Conservation (phyloP, 495 filamentous ascomycete species). For the Xylaria venustula region DNA sequence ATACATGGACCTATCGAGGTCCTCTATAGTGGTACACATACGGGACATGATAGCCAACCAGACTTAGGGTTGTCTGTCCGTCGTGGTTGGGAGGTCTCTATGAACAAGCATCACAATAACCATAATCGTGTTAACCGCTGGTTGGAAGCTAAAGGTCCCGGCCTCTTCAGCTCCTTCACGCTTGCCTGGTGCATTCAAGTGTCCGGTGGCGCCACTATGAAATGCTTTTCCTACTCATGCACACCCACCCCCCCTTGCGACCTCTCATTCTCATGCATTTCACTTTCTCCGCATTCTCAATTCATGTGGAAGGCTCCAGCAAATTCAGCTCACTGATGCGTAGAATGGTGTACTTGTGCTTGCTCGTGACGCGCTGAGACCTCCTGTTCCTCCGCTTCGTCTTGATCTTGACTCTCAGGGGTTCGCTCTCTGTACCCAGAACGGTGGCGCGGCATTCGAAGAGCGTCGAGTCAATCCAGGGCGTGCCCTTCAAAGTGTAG, state of each 20-base stretch:
- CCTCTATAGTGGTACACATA: conserved; percentile 11
- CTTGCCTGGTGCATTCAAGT: not conserved
- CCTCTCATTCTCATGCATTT: not conserved
- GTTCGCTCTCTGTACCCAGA: conserved; percentile 84
- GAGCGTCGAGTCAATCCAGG: conserved; percentile 74
- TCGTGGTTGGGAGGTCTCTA: not conserved
- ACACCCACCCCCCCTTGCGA: not conserved
- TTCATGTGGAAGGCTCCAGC: conserved; percentile 42
- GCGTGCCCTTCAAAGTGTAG: conserved; percentile 78
- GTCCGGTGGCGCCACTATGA: not conserved
- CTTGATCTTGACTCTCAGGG: conserved; percentile 84
- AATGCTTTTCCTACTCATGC: too few species aligned
- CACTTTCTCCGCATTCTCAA: not conserved
- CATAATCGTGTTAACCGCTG: not conserved
- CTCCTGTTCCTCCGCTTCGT: conserved; percentile 84
- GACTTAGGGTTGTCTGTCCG: not conserved
- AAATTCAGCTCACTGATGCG: conserved; percentile 78
- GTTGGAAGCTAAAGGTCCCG: not conserved
- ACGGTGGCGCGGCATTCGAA: conserved; percentile 86
- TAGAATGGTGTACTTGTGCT: conserved; percentile 85
- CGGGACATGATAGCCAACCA: not conserved
- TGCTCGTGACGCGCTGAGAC: conserved; percentile 71
- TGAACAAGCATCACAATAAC: not conserved
- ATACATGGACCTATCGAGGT: conserved; percentile 4
- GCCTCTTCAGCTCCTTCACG: not conserved